Evolutionary conservation across 2,329 filamentous ascomycete genomes (phyloP).

Genomic region (Aspergillus sclerotialis): DNA sequence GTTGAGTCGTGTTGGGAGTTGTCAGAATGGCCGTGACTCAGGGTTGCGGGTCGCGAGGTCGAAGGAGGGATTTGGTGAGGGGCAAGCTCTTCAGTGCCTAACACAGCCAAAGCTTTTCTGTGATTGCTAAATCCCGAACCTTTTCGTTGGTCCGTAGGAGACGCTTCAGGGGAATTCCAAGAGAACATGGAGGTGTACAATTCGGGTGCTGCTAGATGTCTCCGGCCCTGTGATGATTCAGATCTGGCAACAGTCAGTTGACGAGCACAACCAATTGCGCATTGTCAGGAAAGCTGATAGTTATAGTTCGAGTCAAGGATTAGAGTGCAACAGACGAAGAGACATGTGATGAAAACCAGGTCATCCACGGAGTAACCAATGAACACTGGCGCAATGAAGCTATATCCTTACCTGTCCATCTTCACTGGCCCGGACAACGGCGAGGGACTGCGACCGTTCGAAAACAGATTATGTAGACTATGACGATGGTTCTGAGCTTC

Average conservation of each 20-base stretch:
- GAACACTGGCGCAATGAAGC: not conserved
- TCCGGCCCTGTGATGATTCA: conserved; percentile 14
- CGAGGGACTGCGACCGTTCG: conserved; percentile 21
- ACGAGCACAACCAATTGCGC: too few relatives aligned
- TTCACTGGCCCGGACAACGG: conserved; percentile 17
- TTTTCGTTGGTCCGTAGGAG: conserved; percentile 31
- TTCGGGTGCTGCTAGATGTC: conserved; percentile 15
- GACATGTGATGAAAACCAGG: too few relatives aligned
- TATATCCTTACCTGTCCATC: conserved; percentile 26
- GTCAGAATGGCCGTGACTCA: conserved; percentile 13
- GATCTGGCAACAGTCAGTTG: conserved; percentile 15
- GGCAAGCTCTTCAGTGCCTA: conserved; percentile 22
- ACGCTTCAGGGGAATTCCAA: conserved; percentile 29
- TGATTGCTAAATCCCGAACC: conserved; percentile 25
- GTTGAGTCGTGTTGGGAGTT: conserved; percentile 20
- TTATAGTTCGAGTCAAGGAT: not conserved
- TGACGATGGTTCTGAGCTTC: conserved; percentile 16
- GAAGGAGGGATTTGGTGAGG: conserved; percentile 15
- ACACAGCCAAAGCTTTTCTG: conserved; percentile 25
- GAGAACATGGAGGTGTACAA: conserved; percentile 27
- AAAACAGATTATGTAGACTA: conserved; percentile 13
- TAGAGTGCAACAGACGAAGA: not conserved
- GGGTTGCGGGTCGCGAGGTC: conserved; percentile 15
- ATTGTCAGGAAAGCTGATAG: not conserved
- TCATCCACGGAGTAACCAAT: too few relatives aligned